Evolutionary conservation across 169 alveolate genomes (phyloP).

Genomic region (Ichthyophthirius multifiliis): DNA sequence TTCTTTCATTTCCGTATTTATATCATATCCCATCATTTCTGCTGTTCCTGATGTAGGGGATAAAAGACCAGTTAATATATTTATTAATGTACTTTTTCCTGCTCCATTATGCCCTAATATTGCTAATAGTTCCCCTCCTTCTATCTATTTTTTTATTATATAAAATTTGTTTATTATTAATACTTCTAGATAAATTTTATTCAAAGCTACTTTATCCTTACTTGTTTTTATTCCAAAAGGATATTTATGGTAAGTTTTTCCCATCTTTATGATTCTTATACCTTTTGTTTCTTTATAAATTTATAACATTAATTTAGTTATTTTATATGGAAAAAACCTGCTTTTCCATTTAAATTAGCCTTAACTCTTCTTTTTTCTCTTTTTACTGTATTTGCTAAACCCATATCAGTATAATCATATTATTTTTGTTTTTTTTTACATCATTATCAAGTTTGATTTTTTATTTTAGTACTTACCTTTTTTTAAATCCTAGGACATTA

Average conservation of each 20-base stretch:
- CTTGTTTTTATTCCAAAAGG: slow-evolving; percentile 43
- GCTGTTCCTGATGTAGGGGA: slow-evolving; percentile 78
- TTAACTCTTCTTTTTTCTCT: slow-evolving; percentile 49
- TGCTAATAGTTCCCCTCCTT: slow-evolving; percentile 82
- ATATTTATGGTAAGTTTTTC: slow-evolving; percentile 49
- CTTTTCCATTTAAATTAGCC: slow-evolving; percentile 19
- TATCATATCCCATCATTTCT: slow-evolving; percentile 61
- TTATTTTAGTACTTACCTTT: neutral
- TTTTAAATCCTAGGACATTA: slow-evolving; percentile 9
- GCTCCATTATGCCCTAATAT: slow-evolving; percentile 93
- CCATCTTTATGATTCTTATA: slow-evolving; percentile 47
- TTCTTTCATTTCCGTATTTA: slow-evolving; percentile 67
- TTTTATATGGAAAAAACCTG: slow-evolving; percentile 8
- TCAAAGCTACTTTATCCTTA: slow-evolving; percentile 65
- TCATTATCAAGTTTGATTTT: neutral
- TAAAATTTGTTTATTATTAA: neutral
- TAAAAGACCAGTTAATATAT: slow-evolving; percentile 70
- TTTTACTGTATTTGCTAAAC: slow-evolving; percentile 10
- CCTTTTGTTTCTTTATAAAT: slow-evolving; percentile 38
- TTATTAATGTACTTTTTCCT: slow-evolving; percentile 91
- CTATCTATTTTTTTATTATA: slow-evolving; percentile 41
- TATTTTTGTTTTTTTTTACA: neutral
- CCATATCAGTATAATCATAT: slow-evolving; percentile 6
- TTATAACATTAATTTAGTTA: neutral
- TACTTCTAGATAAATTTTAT: slow-evolving; percentile 48